Conservation (phyloP, 192 early-diverging fungal species). For the Linnemannia schmuckeri region DNA sequence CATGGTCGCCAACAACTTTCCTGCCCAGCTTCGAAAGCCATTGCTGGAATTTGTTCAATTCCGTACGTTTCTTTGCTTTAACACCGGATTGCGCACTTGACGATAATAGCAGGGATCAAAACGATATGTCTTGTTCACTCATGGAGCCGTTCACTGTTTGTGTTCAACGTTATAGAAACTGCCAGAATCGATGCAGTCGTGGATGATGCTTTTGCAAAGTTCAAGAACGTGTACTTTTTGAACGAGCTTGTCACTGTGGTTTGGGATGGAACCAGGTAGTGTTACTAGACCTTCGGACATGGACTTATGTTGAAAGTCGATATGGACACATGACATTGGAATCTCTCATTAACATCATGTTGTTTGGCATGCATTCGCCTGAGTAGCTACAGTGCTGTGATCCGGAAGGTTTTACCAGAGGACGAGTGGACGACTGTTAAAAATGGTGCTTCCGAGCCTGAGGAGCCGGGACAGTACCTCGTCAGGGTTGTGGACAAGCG, state of each 20-base stretch:
- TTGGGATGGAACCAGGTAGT: slow-evolving; percentile 52
- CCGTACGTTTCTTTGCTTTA: slow-evolving; percentile 63
- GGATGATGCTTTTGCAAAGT: slow-evolving; percentile 71
- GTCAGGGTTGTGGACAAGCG: slow-evolving; percentile 70
- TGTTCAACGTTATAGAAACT: slow-evolving; percentile 55
- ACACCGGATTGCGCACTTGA: neutral
- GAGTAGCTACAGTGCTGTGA: slow-evolving; percentile 59
- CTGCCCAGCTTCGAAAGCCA: slow-evolving; percentile 71
- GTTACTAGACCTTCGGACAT: neutral
- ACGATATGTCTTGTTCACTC: neutral
- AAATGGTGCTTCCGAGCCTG: slow-evolving; percentile 15
- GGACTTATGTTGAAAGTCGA: neutral
- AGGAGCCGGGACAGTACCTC: slow-evolving; percentile 53
- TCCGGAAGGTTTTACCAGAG: slow-evolving; percentile 48
- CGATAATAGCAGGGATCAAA: neutral
- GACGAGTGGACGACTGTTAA: slow-evolving; percentile 46
- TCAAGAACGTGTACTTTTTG: slow-evolving; percentile 65
- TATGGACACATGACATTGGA: neutral
- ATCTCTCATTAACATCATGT: neutral
- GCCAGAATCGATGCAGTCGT: slow-evolving; percentile 70
- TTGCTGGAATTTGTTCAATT: slow-evolving; percentile 80
- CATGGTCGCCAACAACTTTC: slow-evolving; percentile 74
- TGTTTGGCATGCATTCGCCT: neutral
- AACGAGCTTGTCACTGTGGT: slow-evolving; percentile 68
- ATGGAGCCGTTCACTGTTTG: neutral